A percentile compares a stretch with the other conserved stretches of the same genome.
Conservation (phyloP, 2,329 filamentous ascomycete genomes). For the Cercospora brassicicola region DNA sequence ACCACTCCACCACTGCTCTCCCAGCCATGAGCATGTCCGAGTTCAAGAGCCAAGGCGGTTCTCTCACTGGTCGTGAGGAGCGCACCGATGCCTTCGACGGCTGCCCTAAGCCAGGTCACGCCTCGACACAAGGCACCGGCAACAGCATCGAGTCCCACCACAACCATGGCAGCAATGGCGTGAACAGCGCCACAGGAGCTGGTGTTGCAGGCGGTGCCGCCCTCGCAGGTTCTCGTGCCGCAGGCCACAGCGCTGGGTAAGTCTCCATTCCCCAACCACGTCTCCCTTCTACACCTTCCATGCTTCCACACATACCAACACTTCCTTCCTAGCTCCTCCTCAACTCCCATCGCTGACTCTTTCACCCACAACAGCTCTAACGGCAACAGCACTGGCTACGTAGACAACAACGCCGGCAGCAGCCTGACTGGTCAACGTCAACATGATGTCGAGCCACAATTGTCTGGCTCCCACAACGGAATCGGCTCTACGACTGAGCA, state of each 20-base stretch:
- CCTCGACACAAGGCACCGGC: conserved; percentile 7
- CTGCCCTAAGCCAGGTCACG: conserved; percentile 14
- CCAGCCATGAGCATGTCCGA: conserved; percentile 65
- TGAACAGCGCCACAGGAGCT: not conserved
- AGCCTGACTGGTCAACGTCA: conserved; percentile 6
- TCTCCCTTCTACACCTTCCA: no score
- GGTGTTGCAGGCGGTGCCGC: not conserved
- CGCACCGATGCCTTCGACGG: conserved; percentile 62
- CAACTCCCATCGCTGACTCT: conserved; percentile 10
- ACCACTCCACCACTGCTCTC: conserved; percentile 64
- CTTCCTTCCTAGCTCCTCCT: not conserved
- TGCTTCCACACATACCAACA: not conserved
- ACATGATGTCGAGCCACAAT: conserved; percentile 7
- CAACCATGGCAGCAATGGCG: conserved; percentile 9
- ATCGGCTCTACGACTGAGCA: no score
- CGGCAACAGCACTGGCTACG: not conserved
- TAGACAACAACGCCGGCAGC: not conserved
- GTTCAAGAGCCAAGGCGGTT: conserved; percentile 59
- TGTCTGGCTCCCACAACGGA: no score
- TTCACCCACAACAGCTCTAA: not conserved
- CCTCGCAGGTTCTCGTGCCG: conserved; percentile 4
- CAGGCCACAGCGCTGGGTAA: conserved; percentile 4
- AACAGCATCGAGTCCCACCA: conserved; percentile 16
- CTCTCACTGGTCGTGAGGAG: conserved; percentile 56
- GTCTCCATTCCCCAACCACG: not conserved